Evolutionary conservation across 2,329 filamentous ascomycete genomes (phyloP).

Genomic region (Macrophomina pseudophaseolina): DNA sequence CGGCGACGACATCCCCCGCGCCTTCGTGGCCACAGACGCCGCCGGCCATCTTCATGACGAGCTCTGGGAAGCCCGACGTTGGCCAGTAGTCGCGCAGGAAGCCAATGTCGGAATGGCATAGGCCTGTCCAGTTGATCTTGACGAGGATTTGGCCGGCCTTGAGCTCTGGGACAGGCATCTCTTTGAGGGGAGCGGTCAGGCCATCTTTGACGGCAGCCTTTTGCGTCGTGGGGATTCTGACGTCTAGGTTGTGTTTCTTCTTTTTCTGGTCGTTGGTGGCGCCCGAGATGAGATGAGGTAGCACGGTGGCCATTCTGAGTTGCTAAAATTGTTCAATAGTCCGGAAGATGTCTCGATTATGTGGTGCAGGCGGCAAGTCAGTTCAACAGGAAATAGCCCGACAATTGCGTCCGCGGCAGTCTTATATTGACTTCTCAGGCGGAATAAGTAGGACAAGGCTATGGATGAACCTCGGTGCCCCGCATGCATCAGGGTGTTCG

Average conservation of each 20-base stretch:
- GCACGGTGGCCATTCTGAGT: neutral
- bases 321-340: too few species aligned
- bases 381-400: neutral
- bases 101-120: constrained; percentile 64
- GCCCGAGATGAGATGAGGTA: neutral
- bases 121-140: constrained; percentile 62
- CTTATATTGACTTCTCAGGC: neutral
- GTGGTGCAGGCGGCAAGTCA: too few species aligned
- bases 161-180: constrained; percentile 30
- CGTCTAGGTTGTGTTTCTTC: constrained; percentile 24
- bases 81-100: constrained; percentile 61
- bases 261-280: neutral
- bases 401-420: neutral
- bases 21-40: constrained; percentile 57
- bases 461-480: constrained; percentile 14
- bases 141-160: constrained; percentile 60
- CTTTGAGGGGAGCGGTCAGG: constrained; percentile 38
- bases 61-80: constrained; percentile 43
- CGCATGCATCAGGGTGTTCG: neutral
- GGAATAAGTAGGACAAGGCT: neutral
- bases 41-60: neutral
- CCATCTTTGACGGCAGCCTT: constrained; percentile 45
- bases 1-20: constrained; percentile 62
- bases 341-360: too few species aligned
- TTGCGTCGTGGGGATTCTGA: constrained; percentile 41